Base-by-base conservation (phyloP, 208 protist genomes). In the Endotrypanum monterogeii region DNA sequence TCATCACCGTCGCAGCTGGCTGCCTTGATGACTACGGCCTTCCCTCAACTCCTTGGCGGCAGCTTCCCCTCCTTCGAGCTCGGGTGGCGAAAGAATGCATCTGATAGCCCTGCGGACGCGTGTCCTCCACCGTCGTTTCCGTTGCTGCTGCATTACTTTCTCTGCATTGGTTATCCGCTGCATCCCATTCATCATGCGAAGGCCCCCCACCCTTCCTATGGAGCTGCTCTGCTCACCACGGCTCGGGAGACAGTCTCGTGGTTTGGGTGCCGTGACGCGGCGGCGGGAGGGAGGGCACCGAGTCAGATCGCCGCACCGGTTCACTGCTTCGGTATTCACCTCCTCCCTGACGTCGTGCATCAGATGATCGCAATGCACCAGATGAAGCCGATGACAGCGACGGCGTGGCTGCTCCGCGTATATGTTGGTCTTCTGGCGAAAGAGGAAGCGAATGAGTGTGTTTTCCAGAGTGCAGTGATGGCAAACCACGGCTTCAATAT, bases 321-420 rank as follows among this genome's bases (percentile, higher is more conserved):
- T n/a, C 68, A 51, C 37, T 39, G 55, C 68, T 62, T 73, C 9
- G n/a, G 52, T 25, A 39, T 67, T 18, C 41, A 2, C 14, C 61
- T 71, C 28, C 25, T 80, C 30, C 75, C 75, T n/a, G 68, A 74
- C 39, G 62, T 80, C 20, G n/a, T 74, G 30, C 18, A 66, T 20
- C 75, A 80, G 62, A 65, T 67, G 41, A 65, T 80, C 8, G 32
- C 50, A 32, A 51, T 48, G 18, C 70, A 80, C 39, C 51, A 16
- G 39, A 80, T 80, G 76, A 23, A 37, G 11, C 69, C 70, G 4
- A 54, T 54, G 54, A 80, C 76, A 1, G 76, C 76, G 5, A 48
- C 76, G 9, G 28, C 25, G 11, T 80, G 76, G 76, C 70, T 80
- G 28, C 61, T 80, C 54, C 76, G 65, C 28, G 70, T 76, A 0